phyloP scores from a whole-genome alignment of 345 rosid genomes.

The Hibiscus mutabilis region DNA sequence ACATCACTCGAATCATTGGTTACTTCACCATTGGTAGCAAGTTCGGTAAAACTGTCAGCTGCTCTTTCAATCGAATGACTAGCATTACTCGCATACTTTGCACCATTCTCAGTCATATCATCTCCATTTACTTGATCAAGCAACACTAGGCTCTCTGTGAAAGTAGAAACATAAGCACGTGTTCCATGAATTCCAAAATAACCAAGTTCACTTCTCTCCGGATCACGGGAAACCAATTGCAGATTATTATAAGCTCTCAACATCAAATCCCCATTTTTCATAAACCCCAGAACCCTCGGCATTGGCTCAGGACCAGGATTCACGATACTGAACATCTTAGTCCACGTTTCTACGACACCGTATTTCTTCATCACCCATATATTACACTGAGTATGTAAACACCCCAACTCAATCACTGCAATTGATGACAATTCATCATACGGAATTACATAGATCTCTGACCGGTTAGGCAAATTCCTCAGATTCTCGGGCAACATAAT shows the following conservation, averaged over 20 bases:
- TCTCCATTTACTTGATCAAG: constrained; percentile 2
- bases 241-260: not conserved
- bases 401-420: not conserved
- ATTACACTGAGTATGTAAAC: not conserved
- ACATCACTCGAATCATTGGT: not conserved
- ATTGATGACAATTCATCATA: not conserved
- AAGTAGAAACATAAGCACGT: not conserved
- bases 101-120: not conserved
- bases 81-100: not conserved
- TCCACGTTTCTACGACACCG: constrained; percentile 3
- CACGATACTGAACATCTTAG: not conserved
- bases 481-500: constrained; percentile 2
- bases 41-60: not conserved
- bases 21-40: not conserved
- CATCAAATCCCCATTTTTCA: not conserved
- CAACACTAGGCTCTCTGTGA: constrained; percentile 4
- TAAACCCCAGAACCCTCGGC: not conserved
- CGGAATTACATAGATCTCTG: not conserved
- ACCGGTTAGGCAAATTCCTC: not conserved
- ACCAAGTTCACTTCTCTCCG: not conserved
- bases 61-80: not conserved
- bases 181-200: not conserved
- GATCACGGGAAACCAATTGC: not conserved
- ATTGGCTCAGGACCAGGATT: not conserved
- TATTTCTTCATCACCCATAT: constrained; percentile 2